Conservation (phyloP, 768 basidiomycete genomes). For the Naganishia vishniacii region DNA sequence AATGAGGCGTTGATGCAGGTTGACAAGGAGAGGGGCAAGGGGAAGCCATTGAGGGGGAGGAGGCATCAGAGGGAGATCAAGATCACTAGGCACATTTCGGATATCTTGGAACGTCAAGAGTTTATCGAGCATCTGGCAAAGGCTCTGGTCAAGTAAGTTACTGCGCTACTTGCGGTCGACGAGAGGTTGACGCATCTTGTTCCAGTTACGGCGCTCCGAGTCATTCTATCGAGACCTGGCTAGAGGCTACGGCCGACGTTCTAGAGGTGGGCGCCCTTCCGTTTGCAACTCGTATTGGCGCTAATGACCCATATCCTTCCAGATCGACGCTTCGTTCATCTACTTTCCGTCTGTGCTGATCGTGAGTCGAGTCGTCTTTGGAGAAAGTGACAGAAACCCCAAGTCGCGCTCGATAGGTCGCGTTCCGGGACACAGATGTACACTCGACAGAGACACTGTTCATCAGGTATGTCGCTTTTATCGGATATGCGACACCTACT, state of each 20-base stretch:
- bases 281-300: neutral
- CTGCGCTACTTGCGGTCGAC: neutral
- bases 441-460: constrained; percentile 45
- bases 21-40: constrained; percentile 25
- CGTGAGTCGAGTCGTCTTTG: neutral
- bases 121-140: constrained; percentile 42
- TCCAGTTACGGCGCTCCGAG: constrained; percentile 40
- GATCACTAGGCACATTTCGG: constrained; percentile 37
- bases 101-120: constrained; percentile 38
- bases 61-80: constrained; percentile 37
- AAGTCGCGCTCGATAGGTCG: constrained; percentile 18
- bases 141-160: constrained; percentile 38
- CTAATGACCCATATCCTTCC: neutral
- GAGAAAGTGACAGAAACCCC: too few relatives aligned
- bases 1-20: constrained; percentile 28
- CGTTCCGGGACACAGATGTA: constrained; percentile 43
- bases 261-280: constrained; percentile 28
- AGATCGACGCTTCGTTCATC: constrained; percentile 44
- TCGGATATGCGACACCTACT: neutral
- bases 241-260: constrained; percentile 39
- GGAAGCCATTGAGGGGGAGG: constrained; percentile 32
- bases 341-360: constrained; percentile 45
- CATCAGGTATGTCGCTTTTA: constrained; percentile 27
- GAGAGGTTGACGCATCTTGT: neutral
- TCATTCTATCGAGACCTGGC: constrained; percentile 44